Conservation (phyloP, 2,329 filamentous ascomycete genomes). For the Monilinia fructigena region DNA sequence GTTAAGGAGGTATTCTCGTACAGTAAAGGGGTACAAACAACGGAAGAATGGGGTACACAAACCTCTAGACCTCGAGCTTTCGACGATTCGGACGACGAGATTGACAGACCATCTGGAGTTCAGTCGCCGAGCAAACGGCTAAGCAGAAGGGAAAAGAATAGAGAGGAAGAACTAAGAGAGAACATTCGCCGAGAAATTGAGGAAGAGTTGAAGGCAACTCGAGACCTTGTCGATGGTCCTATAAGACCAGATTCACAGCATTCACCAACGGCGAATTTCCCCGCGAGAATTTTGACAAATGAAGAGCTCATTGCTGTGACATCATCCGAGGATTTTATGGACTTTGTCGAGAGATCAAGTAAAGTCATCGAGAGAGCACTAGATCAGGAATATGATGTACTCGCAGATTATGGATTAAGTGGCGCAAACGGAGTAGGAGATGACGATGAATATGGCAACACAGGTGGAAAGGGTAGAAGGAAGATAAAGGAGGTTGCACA, state of each 20-base stretch:
- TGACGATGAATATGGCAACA: slow-evolving; percentile 72
- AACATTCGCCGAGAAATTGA: slow-evolving; percentile 87
- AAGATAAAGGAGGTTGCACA: slow-evolving; percentile 85
- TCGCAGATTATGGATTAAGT: slow-evolving; percentile 88
- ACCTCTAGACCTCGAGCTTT: slow-evolving; percentile 53
- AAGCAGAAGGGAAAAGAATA: slow-evolving; percentile 75
- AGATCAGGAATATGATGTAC: slow-evolving; percentile 93
- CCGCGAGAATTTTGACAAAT: slow-evolving; percentile 72
- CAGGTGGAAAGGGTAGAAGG: slow-evolving; percentile 67
- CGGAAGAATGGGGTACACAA: slow-evolving; percentile 65
- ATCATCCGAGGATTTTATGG: slow-evolving; percentile 87
- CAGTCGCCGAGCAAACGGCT: slow-evolving; percentile 68
- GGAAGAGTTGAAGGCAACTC: slow-evolving; percentile 78
- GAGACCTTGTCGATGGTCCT: slow-evolving; percentile 57
- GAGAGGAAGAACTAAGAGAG: slow-evolving; percentile 85
- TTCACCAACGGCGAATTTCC: slow-evolving; percentile 58
- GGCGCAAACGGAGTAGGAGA: slow-evolving; percentile 70
- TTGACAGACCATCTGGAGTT: slow-evolving; percentile 54
- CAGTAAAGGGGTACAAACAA: slow-evolving; percentile 94
- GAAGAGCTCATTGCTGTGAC: slow-evolving; percentile 91
- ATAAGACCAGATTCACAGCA: slow-evolving; percentile 49
- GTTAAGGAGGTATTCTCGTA: slow-evolving; percentile 89
- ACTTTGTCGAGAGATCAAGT: slow-evolving; percentile 92
- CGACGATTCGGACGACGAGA: slow-evolving; percentile 63
- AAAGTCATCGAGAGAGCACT: slow-evolving; percentile 96